phyloP scores from a whole-genome alignment of 257 asterid genomes.

The Solanum ahanhuiri region DNA sequence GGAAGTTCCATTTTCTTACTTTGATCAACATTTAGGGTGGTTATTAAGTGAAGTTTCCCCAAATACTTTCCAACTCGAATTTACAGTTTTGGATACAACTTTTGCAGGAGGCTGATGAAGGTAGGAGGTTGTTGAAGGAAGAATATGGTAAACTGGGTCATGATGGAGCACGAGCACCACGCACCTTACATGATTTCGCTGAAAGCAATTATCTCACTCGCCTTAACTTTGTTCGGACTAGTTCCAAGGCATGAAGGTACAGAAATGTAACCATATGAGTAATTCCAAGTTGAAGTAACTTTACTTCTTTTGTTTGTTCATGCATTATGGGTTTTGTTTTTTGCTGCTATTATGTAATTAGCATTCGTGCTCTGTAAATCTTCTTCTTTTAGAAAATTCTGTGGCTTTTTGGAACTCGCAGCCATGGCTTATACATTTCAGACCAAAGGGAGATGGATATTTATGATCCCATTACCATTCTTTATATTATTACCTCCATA shows the following conservation, averaged over 20 bases:
- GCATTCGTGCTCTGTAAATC: neutral
- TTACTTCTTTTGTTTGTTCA: neutral
- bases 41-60: neutral
- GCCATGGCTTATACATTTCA: neutral
- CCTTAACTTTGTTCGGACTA: constrained; percentile 68
- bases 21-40: neutral
- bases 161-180: constrained; percentile 45
- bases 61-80: neutral
- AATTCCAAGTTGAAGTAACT: neutral
- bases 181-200: constrained; percentile 87
- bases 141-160: constrained; percentile 39
- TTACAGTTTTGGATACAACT: neutral
- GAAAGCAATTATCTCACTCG: constrained; percentile 79
- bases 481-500: neutral
- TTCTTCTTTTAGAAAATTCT: neutral
- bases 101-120: constrained; percentile 64
- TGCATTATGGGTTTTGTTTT: neutral
- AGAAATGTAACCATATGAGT: neutral
- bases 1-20: neutral
- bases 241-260: constrained; percentile 2
- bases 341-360: neutral
- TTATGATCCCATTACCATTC: neutral
- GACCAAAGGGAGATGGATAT: neutral
- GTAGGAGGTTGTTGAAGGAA: constrained; percentile 48
- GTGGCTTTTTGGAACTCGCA: neutral